A percentile compares a stretch with the other conserved stretches of the same genome.
phyloP scores from a whole-genome alignment of 2,329 filamentous ascomycete genomes.

The Monascus ruber region DNA sequence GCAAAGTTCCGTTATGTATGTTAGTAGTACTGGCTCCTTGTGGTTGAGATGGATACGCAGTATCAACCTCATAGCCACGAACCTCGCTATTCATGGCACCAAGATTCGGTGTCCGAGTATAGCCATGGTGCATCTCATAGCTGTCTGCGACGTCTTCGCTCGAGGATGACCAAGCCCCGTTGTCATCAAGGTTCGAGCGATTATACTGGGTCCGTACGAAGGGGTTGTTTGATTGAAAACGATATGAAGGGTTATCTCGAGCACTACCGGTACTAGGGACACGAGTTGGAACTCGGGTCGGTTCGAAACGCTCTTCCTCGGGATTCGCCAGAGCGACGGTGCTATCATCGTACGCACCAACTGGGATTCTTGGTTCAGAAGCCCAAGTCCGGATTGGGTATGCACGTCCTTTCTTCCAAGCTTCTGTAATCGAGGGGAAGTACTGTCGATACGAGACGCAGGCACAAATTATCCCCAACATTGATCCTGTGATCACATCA shows the following conservation, averaged over 20 bases:
- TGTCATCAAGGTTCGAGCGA: conserved; percentile 18
- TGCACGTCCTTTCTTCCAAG: conserved; percentile 48
- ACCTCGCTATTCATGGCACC: conserved; percentile 5
- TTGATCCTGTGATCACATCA: conserved; percentile 46
- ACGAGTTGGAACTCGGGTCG: conserved; percentile 2
- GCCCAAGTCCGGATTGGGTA: conserved; percentile 49
- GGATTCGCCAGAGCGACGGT: conserved; percentile 20
- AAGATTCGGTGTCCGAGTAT: conserved; percentile 14
- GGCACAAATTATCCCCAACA: conserved; percentile 42
- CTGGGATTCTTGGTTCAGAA: conserved; percentile 20
- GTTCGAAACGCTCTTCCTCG: conserved; percentile 16
- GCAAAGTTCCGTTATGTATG: neutral
- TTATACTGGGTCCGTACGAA: conserved; percentile 14
- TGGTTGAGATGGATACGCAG: conserved; percentile 17
- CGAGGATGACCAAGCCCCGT: conserved; percentile 24
- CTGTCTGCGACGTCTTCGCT: conserved; percentile 25
- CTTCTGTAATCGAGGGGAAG: conserved; percentile 44
- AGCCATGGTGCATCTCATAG: conserved; percentile 27
- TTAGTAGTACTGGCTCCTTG: conserved; percentile 3
- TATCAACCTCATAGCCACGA: conserved; percentile 15
- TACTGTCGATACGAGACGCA: conserved; percentile 48
- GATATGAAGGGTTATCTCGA: conserved; percentile 9
- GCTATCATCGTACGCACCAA: conserved; percentile 8
- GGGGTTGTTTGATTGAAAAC: conserved; percentile 10
- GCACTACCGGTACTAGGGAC: conserved; percentile 1